phyloP scores from a whole-genome alignment of 2,329 filamentous ascomycete genomes.

The Fusarium floridanum region DNA sequence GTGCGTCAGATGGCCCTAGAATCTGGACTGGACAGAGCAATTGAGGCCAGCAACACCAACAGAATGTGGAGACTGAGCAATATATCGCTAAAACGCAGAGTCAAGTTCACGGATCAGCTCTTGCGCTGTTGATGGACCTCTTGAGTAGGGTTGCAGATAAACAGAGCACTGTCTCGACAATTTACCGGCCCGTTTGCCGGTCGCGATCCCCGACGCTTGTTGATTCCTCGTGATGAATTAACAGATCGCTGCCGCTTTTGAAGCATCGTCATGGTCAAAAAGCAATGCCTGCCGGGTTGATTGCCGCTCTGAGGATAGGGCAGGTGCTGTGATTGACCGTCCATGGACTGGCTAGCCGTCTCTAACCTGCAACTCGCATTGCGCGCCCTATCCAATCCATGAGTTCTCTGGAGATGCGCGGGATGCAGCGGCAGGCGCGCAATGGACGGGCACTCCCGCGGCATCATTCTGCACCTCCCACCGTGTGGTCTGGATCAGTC shows the following conservation, averaged over 20 bases:
- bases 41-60: constrained; percentile 7
- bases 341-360: constrained; percentile 12
- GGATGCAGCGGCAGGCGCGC: constrained; percentile 45
- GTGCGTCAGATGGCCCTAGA: constrained; percentile 3
- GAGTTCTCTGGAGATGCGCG: constrained; percentile 15
- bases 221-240: neutral
- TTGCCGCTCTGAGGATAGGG: constrained; percentile 2
- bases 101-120: neutral
- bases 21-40: neutral
- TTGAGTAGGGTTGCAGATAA: neutral
- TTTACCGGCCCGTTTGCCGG: neutral
- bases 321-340: constrained; percentile 32
- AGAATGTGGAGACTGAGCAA: constrained; percentile 4
- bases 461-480: constrained; percentile 34
- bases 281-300: constrained; percentile 15
- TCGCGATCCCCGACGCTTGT: neutral
- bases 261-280: constrained; percentile 4
- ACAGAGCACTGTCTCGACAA: neutral
- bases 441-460: constrained; percentile 46
- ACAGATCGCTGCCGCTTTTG: constrained; percentile 8
- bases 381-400: constrained; percentile 27
- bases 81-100: neutral
- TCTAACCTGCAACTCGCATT: constrained; percentile 12
- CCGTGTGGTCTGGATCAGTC: constrained; percentile 32
- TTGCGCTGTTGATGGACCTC: neutral